Evolutionary conservation across 192 early-diverging fungal species (phyloP).

Genomic region (Dissophora ornata): DNA sequence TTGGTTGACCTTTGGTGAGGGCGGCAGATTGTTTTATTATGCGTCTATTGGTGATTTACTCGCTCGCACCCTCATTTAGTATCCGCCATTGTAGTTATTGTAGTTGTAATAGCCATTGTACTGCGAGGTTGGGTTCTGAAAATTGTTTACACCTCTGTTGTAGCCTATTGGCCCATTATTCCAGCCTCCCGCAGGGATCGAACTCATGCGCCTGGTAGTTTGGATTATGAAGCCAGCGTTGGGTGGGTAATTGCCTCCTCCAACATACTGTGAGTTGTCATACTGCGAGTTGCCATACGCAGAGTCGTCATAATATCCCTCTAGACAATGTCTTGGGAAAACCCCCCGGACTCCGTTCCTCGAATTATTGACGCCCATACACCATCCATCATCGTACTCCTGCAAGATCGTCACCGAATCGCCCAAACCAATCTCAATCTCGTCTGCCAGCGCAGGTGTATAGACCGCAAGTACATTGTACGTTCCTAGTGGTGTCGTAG

Average conservation of each 20-base stretch:
- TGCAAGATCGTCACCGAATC: constrained; percentile 64
- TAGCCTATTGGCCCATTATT: constrained; percentile 19
- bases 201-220: constrained; percentile 51
- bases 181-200: constrained; percentile 33
- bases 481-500: constrained; percentile 55
- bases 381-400: constrained; percentile 73
- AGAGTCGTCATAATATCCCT: constrained; percentile 29
- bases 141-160: neutral
- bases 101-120: constrained; percentile 17
- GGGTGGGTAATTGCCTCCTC: constrained; percentile 32
- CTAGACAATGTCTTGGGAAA: constrained; percentile 67
- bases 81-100: constrained; percentile 16
- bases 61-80: no score
- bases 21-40: neutral
- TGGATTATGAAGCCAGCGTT: constrained; percentile 38
- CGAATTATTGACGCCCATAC: constrained; percentile 64
- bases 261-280: no score
- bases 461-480: constrained; percentile 60
- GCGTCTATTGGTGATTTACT: no score
- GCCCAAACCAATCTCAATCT: constrained; percentile 64
- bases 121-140: neutral
- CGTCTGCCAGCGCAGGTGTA: constrained; percentile 65
- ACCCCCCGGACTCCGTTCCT: constrained; percentile 60
- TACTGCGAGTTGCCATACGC: constrained; percentile 5
- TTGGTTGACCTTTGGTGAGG: no score